A percentile compares a stretch with the other conserved stretches of the same genome.
These are phyloP conservation scores for Papiliotrema flavescens DNA, from an alignment of 1,284 basidiomycete species.

Conservation along the genomic window DNA sequence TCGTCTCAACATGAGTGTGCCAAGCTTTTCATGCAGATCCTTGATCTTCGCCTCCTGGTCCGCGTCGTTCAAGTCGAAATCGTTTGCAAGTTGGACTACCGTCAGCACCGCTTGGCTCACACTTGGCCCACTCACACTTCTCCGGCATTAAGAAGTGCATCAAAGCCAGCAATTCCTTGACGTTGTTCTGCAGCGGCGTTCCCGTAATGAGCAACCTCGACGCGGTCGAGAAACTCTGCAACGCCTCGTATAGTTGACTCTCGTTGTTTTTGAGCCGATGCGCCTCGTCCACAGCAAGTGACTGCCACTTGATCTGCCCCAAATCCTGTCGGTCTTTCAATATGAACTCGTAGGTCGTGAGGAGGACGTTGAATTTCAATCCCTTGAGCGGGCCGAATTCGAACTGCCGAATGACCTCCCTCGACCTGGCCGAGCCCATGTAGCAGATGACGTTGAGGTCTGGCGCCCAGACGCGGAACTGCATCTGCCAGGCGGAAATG, in stretches of 20 bases:
- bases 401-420: conserved; percentile 85
- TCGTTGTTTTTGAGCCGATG: conserved; percentile 98
- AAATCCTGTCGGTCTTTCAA: conserved; percentile 87
- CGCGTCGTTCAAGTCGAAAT: conserved; percentile 88
- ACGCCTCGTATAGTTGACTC: conserved; percentile 92
- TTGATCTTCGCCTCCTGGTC: conserved; percentile 95
- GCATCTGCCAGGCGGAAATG: conserved; percentile 95
- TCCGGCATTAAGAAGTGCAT: conserved; percentile 99
- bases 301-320: conserved; percentile 95
- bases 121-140: conserved; percentile 63
- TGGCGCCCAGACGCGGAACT: conserved; percentile 93
- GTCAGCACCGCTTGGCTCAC: conserved; percentile 6
- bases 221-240: conserved; percentile 81
- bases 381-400: conserved; percentile 81
- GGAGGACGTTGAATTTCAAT: conserved; percentile 91
- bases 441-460: conserved; percentile 97
- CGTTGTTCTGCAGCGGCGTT: conserved; percentile 97
- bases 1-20: conserved; percentile 90
- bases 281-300: conserved; percentile 93
- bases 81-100: conserved; percentile 68
- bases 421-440: conserved; percentile 82
- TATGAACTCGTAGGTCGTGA: conserved; percentile 97
- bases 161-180: conserved; percentile 91
- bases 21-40: conserved; percentile 87
- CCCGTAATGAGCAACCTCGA: conserved; percentile 96